These are phyloP conservation scores for Glonium stellatum DNA, from an alignment of 495 filamentous ascomycete genomes.

Conservation along the genomic window DNA sequence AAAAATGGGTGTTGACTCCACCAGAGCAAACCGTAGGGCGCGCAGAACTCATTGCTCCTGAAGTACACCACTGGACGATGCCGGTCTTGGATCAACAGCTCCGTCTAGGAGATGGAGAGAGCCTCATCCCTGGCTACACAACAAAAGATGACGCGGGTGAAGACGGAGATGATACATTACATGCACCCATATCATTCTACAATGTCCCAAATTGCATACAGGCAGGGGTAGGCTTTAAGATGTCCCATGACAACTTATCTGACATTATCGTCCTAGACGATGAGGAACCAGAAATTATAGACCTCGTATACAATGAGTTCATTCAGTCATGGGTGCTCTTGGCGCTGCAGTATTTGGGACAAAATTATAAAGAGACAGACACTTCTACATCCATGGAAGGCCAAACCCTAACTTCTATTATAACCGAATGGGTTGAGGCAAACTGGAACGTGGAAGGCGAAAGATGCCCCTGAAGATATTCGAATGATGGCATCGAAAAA, in stretches of 20 bases:
- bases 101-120: conserved; percentile 14
- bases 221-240: conserved; percentile 50
- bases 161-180: conserved; percentile 90
- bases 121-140: conserved; percentile 72
- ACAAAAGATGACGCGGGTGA: conserved; percentile 75
- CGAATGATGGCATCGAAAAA: too few species aligned
- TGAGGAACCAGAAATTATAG: conserved; percentile 60
- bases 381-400: conserved; percentile 60
- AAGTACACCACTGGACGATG: background rate
- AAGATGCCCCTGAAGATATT: conserved; percentile 5
- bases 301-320: conserved; percentile 87
- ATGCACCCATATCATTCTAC: conserved; percentile 67
- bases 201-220: conserved; percentile 76
- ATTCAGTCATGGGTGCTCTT: conserved; percentile 70
- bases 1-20: conserved; percentile 33
- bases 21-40: conserved; percentile 35
- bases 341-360: conserved; percentile 61
- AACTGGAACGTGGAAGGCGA: conserved; percentile 53
- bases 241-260: background rate
- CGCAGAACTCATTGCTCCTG: conserved; percentile 17
- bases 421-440: conserved; percentile 68
- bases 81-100: background rate
- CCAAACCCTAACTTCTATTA: conserved; percentile 62
- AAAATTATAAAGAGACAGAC: conserved; percentile 52
- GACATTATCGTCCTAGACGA: conserved; percentile 6